phyloP scores from a whole-genome alignment of 2,329 filamentous ascomycete species.

The Hymenoscyphus fraxineus region DNA sequence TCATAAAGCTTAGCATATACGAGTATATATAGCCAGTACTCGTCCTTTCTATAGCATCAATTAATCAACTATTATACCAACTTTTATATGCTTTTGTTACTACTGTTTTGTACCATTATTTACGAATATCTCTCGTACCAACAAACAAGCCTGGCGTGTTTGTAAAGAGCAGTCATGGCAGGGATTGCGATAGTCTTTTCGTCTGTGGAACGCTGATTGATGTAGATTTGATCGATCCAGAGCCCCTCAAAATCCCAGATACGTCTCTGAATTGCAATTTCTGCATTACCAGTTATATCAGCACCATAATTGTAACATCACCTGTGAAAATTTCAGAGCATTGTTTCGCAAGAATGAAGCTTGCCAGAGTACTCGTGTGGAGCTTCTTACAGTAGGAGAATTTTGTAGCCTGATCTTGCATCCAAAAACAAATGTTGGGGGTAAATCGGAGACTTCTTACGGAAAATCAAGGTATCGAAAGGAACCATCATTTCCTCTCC shows the following conservation, averaged over 20 bases:
- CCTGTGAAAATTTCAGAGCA: no score
- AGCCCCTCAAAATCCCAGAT: conserved; percentile 5
- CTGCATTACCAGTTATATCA: neutral
- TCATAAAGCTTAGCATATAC: no score
- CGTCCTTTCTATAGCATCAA: no score
- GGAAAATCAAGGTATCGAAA: conserved; percentile 6
- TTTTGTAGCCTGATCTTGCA: neutral
- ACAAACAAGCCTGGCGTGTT: conserved; percentile 9
- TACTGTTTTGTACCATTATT: no score
- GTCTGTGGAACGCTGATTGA: conserved; percentile 3
- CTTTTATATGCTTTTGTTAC: no score
- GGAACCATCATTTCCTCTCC: conserved; percentile 5
- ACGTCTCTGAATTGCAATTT: conserved; percentile 6
- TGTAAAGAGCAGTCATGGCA: conserved; percentile 9
- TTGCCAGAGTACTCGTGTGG: no score
- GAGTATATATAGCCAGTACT: no score
- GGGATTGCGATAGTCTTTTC: conserved; percentile 9
- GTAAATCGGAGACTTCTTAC: neutral
- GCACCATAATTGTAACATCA: no score
- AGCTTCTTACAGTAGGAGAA: no score
- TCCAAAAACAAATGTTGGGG: neutral
- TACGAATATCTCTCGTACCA: no score
- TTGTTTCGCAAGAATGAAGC: neutral
- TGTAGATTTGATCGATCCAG: conserved; percentile 12
- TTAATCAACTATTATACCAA: no score